Conservation (phyloP, 2,329 filamentous ascomycete genomes). For the Aspergillus pseudoglaucus region DNA sequence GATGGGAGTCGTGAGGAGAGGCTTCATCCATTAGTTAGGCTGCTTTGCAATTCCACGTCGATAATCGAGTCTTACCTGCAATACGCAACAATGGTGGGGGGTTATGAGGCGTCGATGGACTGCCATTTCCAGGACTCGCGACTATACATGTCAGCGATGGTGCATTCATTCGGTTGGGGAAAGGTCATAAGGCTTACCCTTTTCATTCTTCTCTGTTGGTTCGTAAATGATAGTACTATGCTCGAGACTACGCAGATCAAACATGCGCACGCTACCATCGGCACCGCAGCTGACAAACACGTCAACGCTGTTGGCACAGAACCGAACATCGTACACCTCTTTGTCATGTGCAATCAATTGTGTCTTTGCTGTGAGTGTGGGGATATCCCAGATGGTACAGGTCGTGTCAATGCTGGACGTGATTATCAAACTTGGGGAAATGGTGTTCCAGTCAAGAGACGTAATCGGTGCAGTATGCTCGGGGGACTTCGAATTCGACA, state of each 20-base stretch:
- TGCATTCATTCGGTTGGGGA: background rate
- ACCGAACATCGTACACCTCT: conserved; percentile 96
- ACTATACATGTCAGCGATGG: conserved; percentile 21
- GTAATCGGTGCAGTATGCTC: conserved; percentile 96
- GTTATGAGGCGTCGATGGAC: conserved; percentile 64
- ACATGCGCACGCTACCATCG: conserved; percentile 97
- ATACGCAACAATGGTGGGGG: conserved; percentile 51
- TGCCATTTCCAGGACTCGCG: conserved; percentile 50
- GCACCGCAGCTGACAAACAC: conserved; percentile 97
- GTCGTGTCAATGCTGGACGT: conserved; percentile 98
- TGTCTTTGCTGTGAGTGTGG: conserved; percentile 93
- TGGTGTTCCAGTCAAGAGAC: conserved; percentile 95
- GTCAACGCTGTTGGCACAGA: conserved; percentile 97
- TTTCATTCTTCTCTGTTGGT: conserved; percentile 74
- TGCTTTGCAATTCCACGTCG: background rate
- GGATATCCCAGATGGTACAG: conserved; percentile 99
- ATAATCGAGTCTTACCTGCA: conserved; percentile 29
- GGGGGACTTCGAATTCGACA: conserved; percentile 97
- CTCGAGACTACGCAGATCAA: conserved; percentile 90
- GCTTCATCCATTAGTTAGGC: conserved; percentile 42
- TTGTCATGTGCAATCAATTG: conserved; percentile 98
- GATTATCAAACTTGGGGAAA: conserved; percentile 94
- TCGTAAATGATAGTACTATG: conserved; percentile 99
- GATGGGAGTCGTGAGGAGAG: conserved; percentile 89
- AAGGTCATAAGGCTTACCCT: conserved; percentile 45